phyloP scores from a whole-genome alignment of 1,284 basidiomycete species.

The Puccinia hordei region DNA sequence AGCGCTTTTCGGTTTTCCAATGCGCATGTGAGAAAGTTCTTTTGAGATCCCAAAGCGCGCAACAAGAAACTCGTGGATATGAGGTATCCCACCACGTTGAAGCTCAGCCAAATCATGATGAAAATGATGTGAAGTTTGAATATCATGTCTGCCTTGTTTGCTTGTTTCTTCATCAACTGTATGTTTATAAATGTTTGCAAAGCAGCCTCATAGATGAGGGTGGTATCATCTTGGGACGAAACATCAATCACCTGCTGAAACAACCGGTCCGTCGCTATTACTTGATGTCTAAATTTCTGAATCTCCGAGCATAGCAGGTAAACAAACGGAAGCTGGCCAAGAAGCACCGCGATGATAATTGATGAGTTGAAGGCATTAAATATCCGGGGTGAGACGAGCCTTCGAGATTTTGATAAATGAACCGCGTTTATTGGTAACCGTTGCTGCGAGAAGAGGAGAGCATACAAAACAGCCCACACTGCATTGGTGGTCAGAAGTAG shows the following conservation, averaged over 20 bases:
- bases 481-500: neutral
- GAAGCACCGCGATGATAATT: neutral
- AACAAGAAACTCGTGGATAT: slow-evolving; percentile 7
- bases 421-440: slow-evolving; percentile 5
- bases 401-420: neutral
- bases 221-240: neutral
- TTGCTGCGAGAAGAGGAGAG: neutral
- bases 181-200: neutral
- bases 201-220: neutral
- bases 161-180: neutral
- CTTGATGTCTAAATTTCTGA: neutral
- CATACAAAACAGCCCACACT: slow-evolving; percentile 33
- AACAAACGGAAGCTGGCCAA: neutral
- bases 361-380: slow-evolving; percentile 9
- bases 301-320: neutral
- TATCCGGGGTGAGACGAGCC: neutral
- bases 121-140: slow-evolving; percentile 22
- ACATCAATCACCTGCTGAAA: slow-evolving; percentile 16
- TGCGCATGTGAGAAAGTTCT: slow-evolving; percentile 15
- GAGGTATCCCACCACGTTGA: neutral
- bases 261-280: neutral
- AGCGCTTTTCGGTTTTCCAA: slow-evolving; percentile 21
- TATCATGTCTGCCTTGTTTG: neutral
- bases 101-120: neutral
- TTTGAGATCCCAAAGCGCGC: slow-evolving; percentile 10